Base-by-base conservation (phyloP, 805 yeast species). In the Tetrapisispora arboricola region DNA sequence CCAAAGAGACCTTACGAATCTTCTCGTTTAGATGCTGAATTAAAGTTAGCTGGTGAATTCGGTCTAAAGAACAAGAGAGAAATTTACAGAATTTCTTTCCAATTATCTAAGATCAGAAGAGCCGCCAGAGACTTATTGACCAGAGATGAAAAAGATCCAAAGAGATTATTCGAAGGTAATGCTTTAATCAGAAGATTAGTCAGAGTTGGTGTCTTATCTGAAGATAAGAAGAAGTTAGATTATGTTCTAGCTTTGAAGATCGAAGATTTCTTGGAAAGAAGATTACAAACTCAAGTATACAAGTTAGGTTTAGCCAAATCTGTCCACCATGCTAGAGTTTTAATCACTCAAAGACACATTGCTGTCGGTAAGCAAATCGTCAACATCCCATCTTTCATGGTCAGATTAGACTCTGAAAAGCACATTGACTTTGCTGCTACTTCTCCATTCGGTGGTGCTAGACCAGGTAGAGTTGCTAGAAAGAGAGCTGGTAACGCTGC, bases 371-470 rank as follows among this genome's bases (percentile, higher is more conserved):
- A 94, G 84, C 98, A 92, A 78, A 79, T 87, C 62, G 98, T 92
- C 72, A 84, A 79, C 78, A 84, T 92, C 60, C 97, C 98, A 73
- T 90, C 97, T 57, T 92, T 92, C 90, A 84, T 88, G 82, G 98
- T 92, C 55, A 94, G 98, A 80, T 84, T 92, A 70, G 98, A 92
- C 78, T 88, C 98, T 58, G 98, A 92, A 77, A 92, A 92, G 84
- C 97, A 92, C 87, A 86, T 92, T 75, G 97, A 92, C 81, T 92
- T 90, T 65, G 94, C 98, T 64, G 83, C 92, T 70, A 86, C 85
- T 71, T 92, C 98, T 59, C 98, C 98, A 72, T 90, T 85, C 88
- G 98, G 98, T 73, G 98, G 98, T 76, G 98, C 96, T 63, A 90
- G 98, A 79, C 94, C 98, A 61, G 98, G 98, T 72, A 92, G 98